Base-by-base conservation (phyloP, 441 rosid genomes). In the Mallotus repandus region DNA sequence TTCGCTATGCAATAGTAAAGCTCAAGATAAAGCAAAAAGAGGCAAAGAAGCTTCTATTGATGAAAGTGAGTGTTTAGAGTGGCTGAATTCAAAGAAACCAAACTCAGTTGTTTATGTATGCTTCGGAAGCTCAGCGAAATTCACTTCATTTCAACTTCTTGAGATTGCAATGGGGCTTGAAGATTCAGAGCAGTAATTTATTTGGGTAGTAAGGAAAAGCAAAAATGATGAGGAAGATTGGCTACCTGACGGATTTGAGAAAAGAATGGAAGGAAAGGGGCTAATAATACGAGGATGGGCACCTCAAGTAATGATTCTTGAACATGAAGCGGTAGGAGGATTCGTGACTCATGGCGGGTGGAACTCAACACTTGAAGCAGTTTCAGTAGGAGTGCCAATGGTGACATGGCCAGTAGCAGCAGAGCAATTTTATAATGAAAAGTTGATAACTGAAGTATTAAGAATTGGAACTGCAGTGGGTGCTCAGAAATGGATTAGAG, bases 91-190 rank as follows among this genome's bases (percentile, higher is more conserved):
- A 16, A 88, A 86, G 85, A 35, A 55, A 69, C 73, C 81, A 60
- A 80, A 79, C 21, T 90, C 91, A 35, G 92, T 90, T 10, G 63
- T 90, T 45, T 92, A 89, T 70, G 7, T 87, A 9, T 84, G 94
- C 45, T 92, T 90, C 29, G 96, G 92, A 63, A 86, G 80, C 69
- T 4, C 76, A 13, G 50, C 78, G 0, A 67, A 46, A 8, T 84
- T 89, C 41, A 25, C 21, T 0, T 62, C 75, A 13, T 65, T 74
- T 35, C 96, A 92, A 77, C 76, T 83, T 2, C 78, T 57, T 46
- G 90, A 90, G 76, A 82, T 92, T 13, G 91, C 94, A 16, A 11
- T 25, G 18, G 93, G 88, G 0, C 82, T 91, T 5, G 91, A 89
- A 65, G 78, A 78, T 45, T 84, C 92, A 14, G 87, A 78, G 72